phyloP scores from a whole-genome alignment of 805 yeast genomes.

The Pichia cephalocereana region DNA sequence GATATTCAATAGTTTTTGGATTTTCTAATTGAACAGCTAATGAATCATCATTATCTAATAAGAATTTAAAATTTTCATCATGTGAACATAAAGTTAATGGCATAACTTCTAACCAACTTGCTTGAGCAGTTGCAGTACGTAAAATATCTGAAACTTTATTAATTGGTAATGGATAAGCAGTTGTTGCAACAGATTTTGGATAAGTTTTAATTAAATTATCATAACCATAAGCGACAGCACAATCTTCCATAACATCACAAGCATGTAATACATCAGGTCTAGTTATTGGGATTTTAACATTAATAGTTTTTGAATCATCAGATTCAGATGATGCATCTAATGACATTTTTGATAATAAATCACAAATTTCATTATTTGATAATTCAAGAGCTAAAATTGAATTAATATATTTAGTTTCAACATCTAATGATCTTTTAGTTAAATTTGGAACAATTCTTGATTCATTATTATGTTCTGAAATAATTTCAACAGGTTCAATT shows the following conservation, averaged over 20 bases:
- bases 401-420: constrained; percentile 79
- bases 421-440: constrained; percentile 55
- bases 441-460: constrained; percentile 71
- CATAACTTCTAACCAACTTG: constrained; percentile 94
- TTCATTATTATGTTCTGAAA: constrained; percentile 72
- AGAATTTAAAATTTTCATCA: constrained; percentile 89
- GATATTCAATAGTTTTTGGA: constrained; percentile 95
- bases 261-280: constrained; percentile 94
- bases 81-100: constrained; percentile 94
- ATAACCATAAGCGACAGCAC: constrained; percentile 93
- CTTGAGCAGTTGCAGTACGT: constrained; percentile 84
- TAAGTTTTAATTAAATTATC: constrained; percentile 74
- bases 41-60: constrained; percentile 63
- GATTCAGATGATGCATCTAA: constrained; percentile 50
- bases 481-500: constrained; percentile 82
- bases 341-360: constrained; percentile 73
- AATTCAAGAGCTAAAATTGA: constrained; percentile 83
- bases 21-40: constrained; percentile 84
- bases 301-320: constrained; percentile 39
- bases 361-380: constrained; percentile 55
- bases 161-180: constrained; percentile 83
- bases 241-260: constrained; percentile 98
- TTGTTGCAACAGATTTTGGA: constrained; percentile 68
- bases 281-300: constrained; percentile 79
- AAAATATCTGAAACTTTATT: constrained; percentile 87